phyloP scores from a whole-genome alignment of 2,329 filamentous ascomycete species.

The Triangularia verruculosa region DNA sequence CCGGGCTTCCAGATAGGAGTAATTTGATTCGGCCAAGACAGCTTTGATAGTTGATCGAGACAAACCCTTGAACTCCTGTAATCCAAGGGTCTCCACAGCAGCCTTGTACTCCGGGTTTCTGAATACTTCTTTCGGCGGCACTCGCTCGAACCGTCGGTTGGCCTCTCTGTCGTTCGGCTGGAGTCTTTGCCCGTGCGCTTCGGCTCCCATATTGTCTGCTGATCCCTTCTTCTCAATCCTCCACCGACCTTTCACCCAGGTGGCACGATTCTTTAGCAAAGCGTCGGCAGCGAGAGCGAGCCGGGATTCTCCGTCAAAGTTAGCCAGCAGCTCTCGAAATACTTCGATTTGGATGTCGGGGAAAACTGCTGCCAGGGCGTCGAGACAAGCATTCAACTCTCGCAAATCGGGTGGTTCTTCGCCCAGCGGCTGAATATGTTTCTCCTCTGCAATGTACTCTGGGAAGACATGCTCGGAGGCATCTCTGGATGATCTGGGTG shows the following conservation, averaged over 20 bases:
- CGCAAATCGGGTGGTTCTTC: constrained; percentile 60
- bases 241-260: constrained; percentile 69
- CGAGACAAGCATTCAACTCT: constrained; percentile 67
- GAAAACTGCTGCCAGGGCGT: constrained; percentile 68
- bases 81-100: constrained; percentile 65
- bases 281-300: constrained; percentile 74
- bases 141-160: constrained; percentile 18
- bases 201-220: constrained; percentile 14
- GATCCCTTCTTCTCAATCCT: constrained; percentile 41
- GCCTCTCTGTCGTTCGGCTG: constrained; percentile 23
- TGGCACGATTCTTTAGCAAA: constrained; percentile 67
- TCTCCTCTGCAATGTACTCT: constrained; percentile 54
- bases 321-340: constrained; percentile 75
- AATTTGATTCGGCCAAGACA: constrained; percentile 77
- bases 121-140: constrained; percentile 64
- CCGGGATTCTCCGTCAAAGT: constrained; percentile 72
- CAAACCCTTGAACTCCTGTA: constrained; percentile 72
- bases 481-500: background rate
- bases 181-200: background rate
- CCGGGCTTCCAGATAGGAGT: constrained; percentile 71
- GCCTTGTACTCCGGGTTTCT: constrained; percentile 64
- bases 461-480: background rate
- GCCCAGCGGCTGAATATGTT: constrained; percentile 48
- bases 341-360: constrained; percentile 80
- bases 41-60: constrained; percentile 72